Evolutionary conservation across 2,329 filamentous ascomycete genomes (phyloP).

Genomic region (Phialocephala sp.): DNA sequence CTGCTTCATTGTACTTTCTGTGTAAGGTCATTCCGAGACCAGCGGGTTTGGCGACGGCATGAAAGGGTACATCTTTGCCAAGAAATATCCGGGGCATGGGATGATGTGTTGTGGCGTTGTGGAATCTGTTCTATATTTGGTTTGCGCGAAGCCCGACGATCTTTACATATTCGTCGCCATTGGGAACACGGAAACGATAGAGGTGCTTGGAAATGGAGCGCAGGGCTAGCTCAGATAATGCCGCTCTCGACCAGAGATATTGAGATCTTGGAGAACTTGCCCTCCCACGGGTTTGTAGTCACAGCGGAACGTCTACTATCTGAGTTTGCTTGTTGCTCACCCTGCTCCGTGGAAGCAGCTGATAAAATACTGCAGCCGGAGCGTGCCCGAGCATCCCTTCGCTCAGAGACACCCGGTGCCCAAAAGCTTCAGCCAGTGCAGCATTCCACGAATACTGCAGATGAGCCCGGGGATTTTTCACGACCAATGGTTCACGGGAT

Average conservation of each 20-base stretch:
- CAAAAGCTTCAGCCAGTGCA: not conserved
- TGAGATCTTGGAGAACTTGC: not conserved
- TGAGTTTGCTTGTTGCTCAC: not conserved
- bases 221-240: not conserved
- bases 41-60: not conserved
- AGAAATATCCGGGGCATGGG: not conserved
- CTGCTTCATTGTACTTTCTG: not conserved
- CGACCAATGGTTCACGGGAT: not conserved
- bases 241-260: not conserved
- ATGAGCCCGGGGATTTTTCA: not conserved
- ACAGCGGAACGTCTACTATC: not conserved
- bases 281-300: not conserved
- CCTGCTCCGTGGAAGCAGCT: not conserved
- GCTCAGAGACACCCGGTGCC: not conserved
- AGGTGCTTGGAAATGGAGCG: not conserved
- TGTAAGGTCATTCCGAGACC: not conserved
- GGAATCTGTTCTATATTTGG: slow-evolving; percentile 8
- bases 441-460: not conserved
- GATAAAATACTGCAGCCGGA: too few species aligned
- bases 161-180: slow-evolving; percentile 6
- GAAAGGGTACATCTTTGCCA: not conserved
- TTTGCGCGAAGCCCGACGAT: not conserved
- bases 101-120: slow-evolving; percentile 4
- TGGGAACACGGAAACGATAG: not conserved
- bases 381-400: not conserved